Percentiles rank a stretch among this genome's conserved stretches.
These are phyloP conservation scores for Dactylellina haptotyla DNA, from an alignment of 2,329 filamentous ascomycete species.

Conservation along the genomic window DNA sequence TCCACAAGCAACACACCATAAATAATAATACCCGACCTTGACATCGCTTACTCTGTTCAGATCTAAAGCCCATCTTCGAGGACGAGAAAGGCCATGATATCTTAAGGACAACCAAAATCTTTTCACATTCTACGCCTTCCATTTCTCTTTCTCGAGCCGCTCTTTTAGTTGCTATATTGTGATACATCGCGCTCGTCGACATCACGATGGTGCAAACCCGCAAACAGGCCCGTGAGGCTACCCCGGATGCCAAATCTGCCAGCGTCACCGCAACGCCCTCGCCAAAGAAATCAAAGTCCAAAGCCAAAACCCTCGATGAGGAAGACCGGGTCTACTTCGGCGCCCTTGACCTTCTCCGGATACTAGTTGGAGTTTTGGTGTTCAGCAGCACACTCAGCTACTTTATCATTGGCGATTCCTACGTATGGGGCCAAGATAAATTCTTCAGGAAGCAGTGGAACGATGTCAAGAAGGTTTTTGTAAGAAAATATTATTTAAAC, in stretches of 20 bases:
- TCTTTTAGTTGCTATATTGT: background rate
- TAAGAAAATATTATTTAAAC: background rate
- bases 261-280: slow-evolving; percentile 37
- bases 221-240: slow-evolving; percentile 31
- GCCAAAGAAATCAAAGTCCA: slow-evolving; percentile 2
- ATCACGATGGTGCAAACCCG: slow-evolving; percentile 47
- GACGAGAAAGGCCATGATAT: background rate
- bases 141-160: background rate
- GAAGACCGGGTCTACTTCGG: slow-evolving; percentile 61
- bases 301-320: slow-evolving; percentile 37
- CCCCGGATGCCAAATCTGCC: slow-evolving; percentile 31
- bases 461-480: slow-evolving; percentile 68
- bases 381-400: slow-evolving; percentile 78
- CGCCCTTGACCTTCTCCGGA: slow-evolving; percentile 73
- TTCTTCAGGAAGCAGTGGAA: slow-evolving; percentile 72
- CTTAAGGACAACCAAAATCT: too few species aligned
- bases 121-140: too few species aligned
- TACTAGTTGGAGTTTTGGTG: slow-evolving; percentile 73
- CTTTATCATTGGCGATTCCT: slow-evolving; percentile 76
- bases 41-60: slow-evolving; percentile 43
- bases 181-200: slow-evolving; percentile 1
- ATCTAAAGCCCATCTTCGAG: background rate
- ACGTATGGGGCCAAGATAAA: slow-evolving; percentile 75
- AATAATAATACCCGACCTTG: background rate
- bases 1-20: slow-evolving; percentile 41